Evolutionary conservation across 2,329 filamentous ascomycete genomes (phyloP).

Genomic region (Aspergillus transmontanensis): DNA sequence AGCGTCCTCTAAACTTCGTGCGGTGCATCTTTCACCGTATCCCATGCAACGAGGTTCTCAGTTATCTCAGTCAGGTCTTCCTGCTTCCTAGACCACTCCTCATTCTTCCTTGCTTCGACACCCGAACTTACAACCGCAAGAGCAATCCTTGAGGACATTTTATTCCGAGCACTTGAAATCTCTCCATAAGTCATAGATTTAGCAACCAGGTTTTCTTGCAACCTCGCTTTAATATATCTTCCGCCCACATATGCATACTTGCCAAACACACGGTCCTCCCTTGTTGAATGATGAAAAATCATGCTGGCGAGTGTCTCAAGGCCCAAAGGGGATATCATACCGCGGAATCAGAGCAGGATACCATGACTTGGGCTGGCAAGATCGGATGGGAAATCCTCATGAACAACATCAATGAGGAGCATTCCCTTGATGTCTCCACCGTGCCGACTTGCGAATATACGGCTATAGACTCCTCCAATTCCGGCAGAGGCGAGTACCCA

Average conservation of each 20-base stretch:
- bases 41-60: too few species aligned
- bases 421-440: slow-evolving; percentile 73
- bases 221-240: slow-evolving; percentile 83
- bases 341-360: too few species aligned
- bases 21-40: too few species aligned
- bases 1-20: too few species aligned
- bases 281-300: slow-evolving; percentile 82
- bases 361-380: slow-evolving; percentile 49
- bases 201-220: slow-evolving; percentile 91
- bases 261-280: slow-evolving; percentile 83
- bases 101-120: too few species aligned
- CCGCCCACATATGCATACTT: slow-evolving; percentile 74
- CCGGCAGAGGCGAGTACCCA: slow-evolving; percentile 46
- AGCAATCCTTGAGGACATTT: too few species aligned
- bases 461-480: slow-evolving; percentile 83
- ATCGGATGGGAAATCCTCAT: slow-evolving; percentile 76
- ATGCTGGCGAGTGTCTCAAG: slow-evolving; percentile 51
- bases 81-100: too few species aligned
- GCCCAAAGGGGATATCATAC: too few species aligned
- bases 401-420: slow-evolving; percentile 82
- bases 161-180: too few species aligned
- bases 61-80: too few species aligned
- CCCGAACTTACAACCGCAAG: too few species aligned
- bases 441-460: slow-evolving; percentile 87
- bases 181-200: slow-evolving; percentile 67